These are phyloP conservation scores for Mycena rebaudengoi DNA, from an alignment of 768 basidiomycete species.

Conservation along the genomic window DNA sequence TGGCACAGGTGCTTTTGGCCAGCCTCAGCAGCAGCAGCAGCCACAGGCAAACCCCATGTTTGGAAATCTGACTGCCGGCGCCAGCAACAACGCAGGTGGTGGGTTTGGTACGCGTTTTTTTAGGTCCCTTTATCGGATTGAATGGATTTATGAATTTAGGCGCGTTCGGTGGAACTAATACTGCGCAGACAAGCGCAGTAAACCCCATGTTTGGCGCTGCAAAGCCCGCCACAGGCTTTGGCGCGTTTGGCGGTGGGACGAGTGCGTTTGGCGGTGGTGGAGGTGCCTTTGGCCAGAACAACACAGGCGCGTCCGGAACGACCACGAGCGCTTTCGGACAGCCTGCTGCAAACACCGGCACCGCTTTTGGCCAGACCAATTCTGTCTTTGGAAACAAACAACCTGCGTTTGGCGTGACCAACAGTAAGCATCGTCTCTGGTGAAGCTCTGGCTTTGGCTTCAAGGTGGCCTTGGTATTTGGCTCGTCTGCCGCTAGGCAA, in stretches of 20 bases:
- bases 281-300: constrained; percentile 52
- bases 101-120: constrained; percentile 55
- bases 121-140: constrained; percentile 17
- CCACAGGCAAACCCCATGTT: constrained; percentile 83
- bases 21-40: constrained; percentile 65
- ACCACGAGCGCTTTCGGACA: constrained; percentile 53
- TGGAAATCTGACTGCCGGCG: constrained; percentile 58
- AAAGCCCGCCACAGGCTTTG: constrained; percentile 80
- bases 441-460: too few species aligned
- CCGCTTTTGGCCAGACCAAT: constrained; percentile 67
- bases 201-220: constrained; percentile 67
- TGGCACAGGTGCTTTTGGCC: constrained; percentile 64
- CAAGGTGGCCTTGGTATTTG: too few species aligned
- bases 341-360: constrained; percentile 45
- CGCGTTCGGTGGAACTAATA: constrained; percentile 52
- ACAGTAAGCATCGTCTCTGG: constrained; percentile 38
- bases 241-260: constrained; percentile 69
- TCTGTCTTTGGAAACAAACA: constrained; percentile 50
- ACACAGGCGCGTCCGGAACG: constrained; percentile 27
- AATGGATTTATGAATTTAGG: constrained; percentile 42
- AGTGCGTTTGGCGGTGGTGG: constrained; percentile 59
- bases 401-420: constrained; percentile 55
- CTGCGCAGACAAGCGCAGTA: constrained; percentile 44
- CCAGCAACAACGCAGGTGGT: constrained; percentile 37
- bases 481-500: too few species aligned